Evolutionary conservation across 768 basidiomycete genomes (phyloP).

Genomic region (Russula sp.): DNA sequence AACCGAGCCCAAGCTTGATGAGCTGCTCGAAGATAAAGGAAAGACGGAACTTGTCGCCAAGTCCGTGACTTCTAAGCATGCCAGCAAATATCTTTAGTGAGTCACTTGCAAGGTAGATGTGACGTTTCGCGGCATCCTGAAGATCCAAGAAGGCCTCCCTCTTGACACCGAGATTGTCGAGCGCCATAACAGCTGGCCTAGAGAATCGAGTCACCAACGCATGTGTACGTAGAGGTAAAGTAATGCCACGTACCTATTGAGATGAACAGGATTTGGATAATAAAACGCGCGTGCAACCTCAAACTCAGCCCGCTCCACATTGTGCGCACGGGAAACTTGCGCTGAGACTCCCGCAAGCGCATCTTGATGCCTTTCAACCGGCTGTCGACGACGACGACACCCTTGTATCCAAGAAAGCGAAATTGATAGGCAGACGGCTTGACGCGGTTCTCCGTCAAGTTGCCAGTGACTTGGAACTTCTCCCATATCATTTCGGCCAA

Average conservation of each 20-base stretch:
- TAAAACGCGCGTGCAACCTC: slow-evolving; percentile 65
- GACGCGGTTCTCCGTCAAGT: not conserved
- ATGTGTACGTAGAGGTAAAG: too few species aligned
- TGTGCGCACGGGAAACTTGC: slow-evolving; percentile 54
- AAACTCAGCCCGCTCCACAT: slow-evolving; percentile 43
- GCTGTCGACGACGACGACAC: slow-evolving; percentile 63
- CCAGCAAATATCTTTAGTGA: slow-evolving; percentile 32
- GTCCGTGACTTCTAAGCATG: slow-evolving; percentile 44
- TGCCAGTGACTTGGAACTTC: too few species aligned
- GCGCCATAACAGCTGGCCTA: slow-evolving; percentile 68
- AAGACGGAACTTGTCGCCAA: slow-evolving; percentile 44
- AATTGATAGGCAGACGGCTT: not conserved
- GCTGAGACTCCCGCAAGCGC: slow-evolving; percentile 66
- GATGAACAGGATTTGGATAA: slow-evolving; percentile 50
- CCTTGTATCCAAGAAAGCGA: slow-evolving; percentile 70
- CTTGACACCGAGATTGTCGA: slow-evolving; percentile 67
- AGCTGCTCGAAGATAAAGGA: slow-evolving; percentile 45
- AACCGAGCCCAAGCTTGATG: slow-evolving; percentile 39
- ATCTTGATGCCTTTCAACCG: slow-evolving; percentile 53
- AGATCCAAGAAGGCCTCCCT: slow-evolving; percentile 51
- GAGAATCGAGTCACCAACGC: not conserved
- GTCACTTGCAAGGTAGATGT: slow-evolving; percentile 53
- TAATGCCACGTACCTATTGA: slow-evolving; percentile 25
- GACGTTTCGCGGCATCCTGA: slow-evolving; percentile 51
- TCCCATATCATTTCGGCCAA: too few species aligned